These are phyloP conservation scores for Russula abietina DNA, from an alignment of 768 basidiomycete genomes.

Conservation along the genomic window DNA sequence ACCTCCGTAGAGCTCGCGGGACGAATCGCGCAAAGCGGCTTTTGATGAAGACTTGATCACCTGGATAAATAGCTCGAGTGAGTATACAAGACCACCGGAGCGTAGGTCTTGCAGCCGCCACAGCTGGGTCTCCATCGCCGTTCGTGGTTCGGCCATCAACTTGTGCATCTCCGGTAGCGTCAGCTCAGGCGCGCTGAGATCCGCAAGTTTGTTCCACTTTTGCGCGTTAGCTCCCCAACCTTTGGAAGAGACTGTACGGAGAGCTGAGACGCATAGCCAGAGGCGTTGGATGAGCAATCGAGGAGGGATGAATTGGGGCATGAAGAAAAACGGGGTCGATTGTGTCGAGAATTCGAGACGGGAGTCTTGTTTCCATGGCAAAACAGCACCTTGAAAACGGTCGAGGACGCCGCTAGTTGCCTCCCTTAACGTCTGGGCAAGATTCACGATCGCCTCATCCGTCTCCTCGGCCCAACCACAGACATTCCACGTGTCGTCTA, in stretches of 20 bases:
- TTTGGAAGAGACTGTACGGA: background rate
- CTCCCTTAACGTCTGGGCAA: background rate
- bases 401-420: background rate
- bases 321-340: background rate
- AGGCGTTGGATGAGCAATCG: background rate
- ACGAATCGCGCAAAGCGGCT: background rate
- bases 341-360: background rate
- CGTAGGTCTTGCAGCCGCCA: background rate
- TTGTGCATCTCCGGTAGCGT: background rate
- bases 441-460: background rate
- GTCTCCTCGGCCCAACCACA: background rate
- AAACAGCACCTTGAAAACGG: background rate
- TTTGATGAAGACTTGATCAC: background rate
- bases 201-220: background rate
- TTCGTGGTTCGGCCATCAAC: background rate
- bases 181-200: background rate
- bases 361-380: background rate
- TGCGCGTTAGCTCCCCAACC: background rate
- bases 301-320: background rate
- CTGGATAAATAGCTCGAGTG: background rate
- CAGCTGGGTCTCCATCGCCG: background rate
- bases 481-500: background rate
- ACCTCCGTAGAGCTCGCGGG: background rate
- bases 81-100: background rate
- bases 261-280: background rate